These are phyloP conservation scores for Phascolomyces articulosus DNA, from an alignment of 371 early-diverging fungal species.

Conservation along the genomic window DNA sequence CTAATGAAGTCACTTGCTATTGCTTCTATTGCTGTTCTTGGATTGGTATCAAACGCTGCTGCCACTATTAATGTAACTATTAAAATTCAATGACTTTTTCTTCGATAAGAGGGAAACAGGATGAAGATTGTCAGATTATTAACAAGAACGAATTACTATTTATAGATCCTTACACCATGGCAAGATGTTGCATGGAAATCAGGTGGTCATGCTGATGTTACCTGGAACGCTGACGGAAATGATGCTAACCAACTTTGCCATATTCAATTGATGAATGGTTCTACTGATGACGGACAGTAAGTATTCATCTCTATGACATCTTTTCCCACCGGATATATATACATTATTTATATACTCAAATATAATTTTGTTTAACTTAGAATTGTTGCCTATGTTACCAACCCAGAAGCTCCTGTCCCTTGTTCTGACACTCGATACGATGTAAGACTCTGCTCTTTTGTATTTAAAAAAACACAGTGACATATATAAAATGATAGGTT, in stretches of 20 bases:
- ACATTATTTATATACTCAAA: too few species aligned
- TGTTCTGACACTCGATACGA: background rate
- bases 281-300: slow-evolving; percentile 3
- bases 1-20: background rate
- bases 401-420: slow-evolving; percentile 3
- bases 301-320: background rate
- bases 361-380: background rate
- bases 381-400: slow-evolving; percentile 3
- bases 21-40: slow-evolving; percentile 1
- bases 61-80: background rate
- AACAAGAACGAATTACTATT: too few species aligned
- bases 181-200: background rate
- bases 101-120: too few species aligned
- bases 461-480: background rate
- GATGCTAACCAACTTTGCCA: background rate
- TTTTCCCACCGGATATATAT: background rate
- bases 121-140: too few species aligned
- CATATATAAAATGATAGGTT: too few species aligned
- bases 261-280: slow-evolving; percentile 6
- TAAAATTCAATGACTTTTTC: too few species aligned
- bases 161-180: slow-evolving; percentile 6
- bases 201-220: background rate
- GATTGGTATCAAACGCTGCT: background rate
- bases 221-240: background rate
- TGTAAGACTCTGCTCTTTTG: background rate